Evolutionary conservation across 2,329 filamentous ascomycete species (phyloP).

Genomic region (Colletotrichum sp.): DNA sequence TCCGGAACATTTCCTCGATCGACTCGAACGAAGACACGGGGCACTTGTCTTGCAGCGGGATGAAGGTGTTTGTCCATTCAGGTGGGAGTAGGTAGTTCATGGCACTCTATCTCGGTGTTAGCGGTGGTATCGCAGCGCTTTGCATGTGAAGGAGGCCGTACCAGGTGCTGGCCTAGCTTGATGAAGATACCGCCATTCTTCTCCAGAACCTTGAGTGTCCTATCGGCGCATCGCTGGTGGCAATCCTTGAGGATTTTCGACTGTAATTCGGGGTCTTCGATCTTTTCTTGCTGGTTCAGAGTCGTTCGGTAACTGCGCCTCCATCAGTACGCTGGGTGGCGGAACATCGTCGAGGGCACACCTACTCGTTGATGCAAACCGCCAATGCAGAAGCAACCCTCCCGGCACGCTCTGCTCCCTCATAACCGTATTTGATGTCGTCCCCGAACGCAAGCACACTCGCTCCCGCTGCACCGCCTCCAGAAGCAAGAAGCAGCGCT

Average conservation of each 20-base stretch:
- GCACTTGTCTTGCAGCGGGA: conserved; percentile 94
- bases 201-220: conserved; percentile 86
- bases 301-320: conserved; percentile 80
- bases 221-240: conserved; percentile 89
- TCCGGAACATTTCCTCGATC: conserved; percentile 83
- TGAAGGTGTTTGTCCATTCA: conserved; percentile 95
- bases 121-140: background rate
- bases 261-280: conserved; percentile 67
- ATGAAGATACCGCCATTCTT: conserved; percentile 99
- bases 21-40: conserved; percentile 89
- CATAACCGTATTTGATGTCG: conserved; percentile 78
- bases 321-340: conserved; percentile 28
- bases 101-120: conserved; percentile 66
- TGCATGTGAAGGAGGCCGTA: conserved; percentile 34
- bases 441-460: conserved; percentile 61
- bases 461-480: conserved; percentile 54
- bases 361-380: conserved; percentile 87
- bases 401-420: conserved; percentile 77
- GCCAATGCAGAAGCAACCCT: conserved; percentile 77
- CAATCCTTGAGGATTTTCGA: conserved; percentile 77
- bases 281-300: conserved; percentile 71
- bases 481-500: conserved; percentile 53
- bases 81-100: conserved; percentile 92
- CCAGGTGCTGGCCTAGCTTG: conserved; percentile 93
- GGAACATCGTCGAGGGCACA: background rate